phyloP scores from a whole-genome alignment of 139 green algal genomes.

The Trebouxia sp. region DNA sequence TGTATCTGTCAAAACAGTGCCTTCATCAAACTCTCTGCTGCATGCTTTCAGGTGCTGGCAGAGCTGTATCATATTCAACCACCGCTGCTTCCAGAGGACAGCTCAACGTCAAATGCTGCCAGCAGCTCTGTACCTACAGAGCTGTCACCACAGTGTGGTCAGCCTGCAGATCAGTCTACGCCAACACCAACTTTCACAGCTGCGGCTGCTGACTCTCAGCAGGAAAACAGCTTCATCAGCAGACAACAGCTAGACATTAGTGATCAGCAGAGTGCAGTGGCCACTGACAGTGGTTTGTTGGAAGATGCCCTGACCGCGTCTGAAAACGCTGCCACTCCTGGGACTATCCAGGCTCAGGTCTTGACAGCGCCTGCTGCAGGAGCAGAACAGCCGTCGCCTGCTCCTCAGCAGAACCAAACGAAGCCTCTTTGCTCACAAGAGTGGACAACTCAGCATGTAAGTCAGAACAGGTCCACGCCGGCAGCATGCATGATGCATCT shows the following conservation, averaged over 20 bases:
- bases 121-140: too few relatives aligned
- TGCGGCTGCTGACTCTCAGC: too few relatives aligned
- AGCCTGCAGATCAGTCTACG: neutral
- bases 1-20: too few relatives aligned
- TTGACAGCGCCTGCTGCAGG: neutral
- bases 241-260: neutral
- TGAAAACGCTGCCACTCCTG: neutral
- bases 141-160: neutral
- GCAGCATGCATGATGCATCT: too few relatives aligned
- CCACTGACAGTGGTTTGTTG: neutral
- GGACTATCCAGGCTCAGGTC: neutral
- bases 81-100: neutral
- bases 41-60: neutral
- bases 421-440: neutral
- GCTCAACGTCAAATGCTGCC: neutral
- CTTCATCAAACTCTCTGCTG: too few relatives aligned
- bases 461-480: too few relatives aligned
- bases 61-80: slow-evolving; percentile 5
- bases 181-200: neutral
- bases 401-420: neutral
- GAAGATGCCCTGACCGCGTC: neutral
- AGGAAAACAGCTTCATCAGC: neutral
- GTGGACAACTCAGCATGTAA: neutral
- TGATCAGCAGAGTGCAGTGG: neutral
- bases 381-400: neutral